phyloP scores from a whole-genome alignment of 2,329 filamentous ascomycete species.

The Gliomastix tumulicola region DNA sequence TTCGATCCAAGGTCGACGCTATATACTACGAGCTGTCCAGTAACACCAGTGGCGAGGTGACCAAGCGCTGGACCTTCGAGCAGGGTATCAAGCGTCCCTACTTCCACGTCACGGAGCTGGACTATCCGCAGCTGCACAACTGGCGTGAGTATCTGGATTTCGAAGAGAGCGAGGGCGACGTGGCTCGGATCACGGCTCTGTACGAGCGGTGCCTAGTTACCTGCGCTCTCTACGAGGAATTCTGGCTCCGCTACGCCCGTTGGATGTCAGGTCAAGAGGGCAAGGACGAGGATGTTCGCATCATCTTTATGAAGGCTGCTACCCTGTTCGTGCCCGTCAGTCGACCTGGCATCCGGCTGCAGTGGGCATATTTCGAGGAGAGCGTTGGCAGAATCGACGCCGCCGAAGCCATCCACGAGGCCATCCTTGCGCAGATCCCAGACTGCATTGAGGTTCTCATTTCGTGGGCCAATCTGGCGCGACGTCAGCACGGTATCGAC shows the following conservation, averaged over 20 bases:
- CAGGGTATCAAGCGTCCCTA: slow-evolving; percentile 93
- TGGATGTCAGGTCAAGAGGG: slow-evolving; percentile 81
- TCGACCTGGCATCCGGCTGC: slow-evolving; percentile 73
- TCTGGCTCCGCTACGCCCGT: slow-evolving; percentile 93
- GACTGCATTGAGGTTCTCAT: slow-evolving; percentile 82
- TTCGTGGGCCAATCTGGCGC: slow-evolving; percentile 79
- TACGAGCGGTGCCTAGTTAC: slow-evolving; percentile 93
- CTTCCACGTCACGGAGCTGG: slow-evolving; percentile 91
- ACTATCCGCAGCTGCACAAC: slow-evolving; percentile 75
- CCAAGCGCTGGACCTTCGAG: slow-evolving; percentile 91
- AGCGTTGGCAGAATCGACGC: slow-evolving; percentile 68
- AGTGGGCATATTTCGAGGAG: slow-evolving; percentile 95
- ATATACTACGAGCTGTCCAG: slow-evolving; percentile 77
- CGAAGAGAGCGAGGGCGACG: slow-evolving; percentile 80
- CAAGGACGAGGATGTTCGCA: slow-evolving; percentile 85
- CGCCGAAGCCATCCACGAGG: slow-evolving; percentile 76
- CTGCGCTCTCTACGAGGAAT: slow-evolving; percentile 92
- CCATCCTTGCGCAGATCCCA: slow-evolving; percentile 69
- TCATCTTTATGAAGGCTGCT: slow-evolving; percentile 83
- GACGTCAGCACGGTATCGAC: slow-evolving; percentile 76
- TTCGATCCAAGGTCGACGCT: slow-evolving; percentile 72
- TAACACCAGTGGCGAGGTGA: slow-evolving; percentile 78
- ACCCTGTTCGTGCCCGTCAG: slow-evolving; percentile 83
- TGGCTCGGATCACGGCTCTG: slow-evolving; percentile 67
- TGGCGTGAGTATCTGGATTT: slow-evolving; percentile 98